Base-by-base conservation (phyloP, 1,284 basidiomycete genomes). In the Cryptococcus hybrid region DNA sequence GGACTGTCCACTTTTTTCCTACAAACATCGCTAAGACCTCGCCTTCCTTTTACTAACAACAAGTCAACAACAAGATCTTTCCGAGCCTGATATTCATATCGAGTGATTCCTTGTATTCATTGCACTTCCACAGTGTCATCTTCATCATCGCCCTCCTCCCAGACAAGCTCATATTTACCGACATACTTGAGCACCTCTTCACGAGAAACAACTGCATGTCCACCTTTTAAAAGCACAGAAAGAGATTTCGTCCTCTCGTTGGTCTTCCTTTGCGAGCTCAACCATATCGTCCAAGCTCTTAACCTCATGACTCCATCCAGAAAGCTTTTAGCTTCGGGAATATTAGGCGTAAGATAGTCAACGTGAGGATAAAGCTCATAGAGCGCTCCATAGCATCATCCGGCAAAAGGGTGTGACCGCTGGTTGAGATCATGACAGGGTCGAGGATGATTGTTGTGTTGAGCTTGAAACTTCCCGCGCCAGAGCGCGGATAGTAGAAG, bases 391-490 rank as follows among this genome's bases (percentile, higher is more conserved):
- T 73, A 0, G 92, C 90, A 8, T 85, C 83, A 5, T 83, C 75
- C 2, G 86, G 81, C 3, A 97, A 81, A 0, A 98, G 82, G 7
- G 83, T 84, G 65, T 94, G 90, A 2, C 93, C 92, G 0, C 91
- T 93, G 0, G 93, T 96, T 2, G 91, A 92, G 0, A 97, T 89
- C 75, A 89, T 94, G 24, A 98, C 93, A 0, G 94, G 93, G 73
- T 95, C 92, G 61, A 90, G 85, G 34, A 94, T 84, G 13, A 92
- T 77, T 8, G 83, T 83, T 0, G 84, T 44, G 18, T 61, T 63
- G 7, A 68, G 51, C 0, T 57, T 12, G 13, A 47, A 46, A 80
- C 64, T 43, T 68, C 63, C 3, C 59, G 30, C n/a, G 75, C 75
- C n/a, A 83, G 61, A 4, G 75, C 67, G 0, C 51, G 37, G 51